Evolutionary conservation across 768 basidiomycete species (phyloP), one percentile per base, ranked within the genome.

Genomic region (Cubamyces lactineus): DNA sequence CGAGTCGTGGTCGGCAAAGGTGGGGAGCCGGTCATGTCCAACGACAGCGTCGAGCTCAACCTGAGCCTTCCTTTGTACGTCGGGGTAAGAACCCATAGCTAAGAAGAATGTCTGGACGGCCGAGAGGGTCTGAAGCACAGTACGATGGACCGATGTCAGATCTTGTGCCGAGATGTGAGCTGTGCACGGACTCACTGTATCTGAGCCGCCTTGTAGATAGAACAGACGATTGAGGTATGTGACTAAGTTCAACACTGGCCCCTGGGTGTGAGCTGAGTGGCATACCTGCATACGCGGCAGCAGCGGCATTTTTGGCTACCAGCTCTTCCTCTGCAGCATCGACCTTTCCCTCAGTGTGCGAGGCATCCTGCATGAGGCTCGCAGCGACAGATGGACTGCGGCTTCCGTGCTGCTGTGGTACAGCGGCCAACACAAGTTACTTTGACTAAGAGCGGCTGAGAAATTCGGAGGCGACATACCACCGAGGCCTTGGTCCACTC

Each of bases 31-130:
- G 21, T 65, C 53, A 19, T 3, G 41, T 7, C 68, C 66, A 5
- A 72, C 53, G 1, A 68, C 68, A 9, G 53, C 21, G 53, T 68
- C 67, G 5, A 68, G 41, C 41, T 67, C 67, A 1, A 15, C 48
- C 28, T 66, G 67, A 12, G 67, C 67, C 12, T 51, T 45, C 28
- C 16, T 48, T 40, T 66, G 67, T 4, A 49, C 58, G n/a, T 66
- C 62, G 12, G 67, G 66, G 30, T 56, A 48, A 1, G 57, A 49
- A 2, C 56, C 45, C 66, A 68, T 64, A 17, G 62, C 59, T 1
- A 64, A 42, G 53, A 68, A 63, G 40, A 68, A 68, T 4, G 59
- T 53, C 16, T 50, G 41, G 11, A 59, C 42, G 2, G 63, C 23
- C 5, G 59, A 64, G 13, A 53, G 46, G 1, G 63, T 65, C 66